phyloP scores from a whole-genome alignment of 768 basidiomycete genomes.

The Tricholomella constricta region DNA sequence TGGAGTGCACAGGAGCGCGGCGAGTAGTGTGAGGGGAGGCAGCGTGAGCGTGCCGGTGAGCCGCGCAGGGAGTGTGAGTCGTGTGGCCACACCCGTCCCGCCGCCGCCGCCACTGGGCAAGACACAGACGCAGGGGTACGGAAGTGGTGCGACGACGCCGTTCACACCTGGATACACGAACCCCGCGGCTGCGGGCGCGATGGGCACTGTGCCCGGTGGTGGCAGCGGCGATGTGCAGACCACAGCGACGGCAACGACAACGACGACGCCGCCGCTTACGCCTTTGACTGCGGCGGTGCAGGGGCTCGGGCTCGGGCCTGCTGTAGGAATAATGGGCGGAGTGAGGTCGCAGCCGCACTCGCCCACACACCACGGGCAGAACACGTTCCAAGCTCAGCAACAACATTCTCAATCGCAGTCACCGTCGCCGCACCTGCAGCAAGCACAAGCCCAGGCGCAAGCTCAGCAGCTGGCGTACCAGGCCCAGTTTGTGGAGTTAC shows the following conservation, averaged over 20 bases:
- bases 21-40: slow-evolving; percentile 6
- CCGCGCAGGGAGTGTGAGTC: slow-evolving; percentile 34
- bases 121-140: not conserved
- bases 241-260: no score
- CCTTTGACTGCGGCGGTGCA: slow-evolving; percentile 27
- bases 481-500: slow-evolving; percentile 24
- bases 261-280: slow-evolving; percentile 21
- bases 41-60: slow-evolving; percentile 39
- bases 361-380: slow-evolving; percentile 30
- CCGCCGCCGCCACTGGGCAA: no score
- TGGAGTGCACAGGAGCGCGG: slow-evolving; percentile 1
- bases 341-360: slow-evolving; percentile 36
- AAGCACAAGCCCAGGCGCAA: slow-evolving; percentile 25
- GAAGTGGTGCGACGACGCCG: slow-evolving; percentile 16
- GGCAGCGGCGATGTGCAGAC: no score
- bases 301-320: slow-evolving; percentile 28
- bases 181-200: slow-evolving; percentile 1
- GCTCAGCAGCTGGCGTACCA: slow-evolving; percentile 19
- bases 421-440: slow-evolving; percentile 35
- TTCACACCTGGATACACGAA: slow-evolving; percentile 22
- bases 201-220: not conserved
- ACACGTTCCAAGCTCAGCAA: not conserved
- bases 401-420: no score
- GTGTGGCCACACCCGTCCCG: slow-evolving; percentile 36
- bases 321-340: slow-evolving; percentile 17